Evolutionary conservation across 352 stramenopile genomes (phyloP).

Genomic region (Globisporangium paroecandrum): DNA sequence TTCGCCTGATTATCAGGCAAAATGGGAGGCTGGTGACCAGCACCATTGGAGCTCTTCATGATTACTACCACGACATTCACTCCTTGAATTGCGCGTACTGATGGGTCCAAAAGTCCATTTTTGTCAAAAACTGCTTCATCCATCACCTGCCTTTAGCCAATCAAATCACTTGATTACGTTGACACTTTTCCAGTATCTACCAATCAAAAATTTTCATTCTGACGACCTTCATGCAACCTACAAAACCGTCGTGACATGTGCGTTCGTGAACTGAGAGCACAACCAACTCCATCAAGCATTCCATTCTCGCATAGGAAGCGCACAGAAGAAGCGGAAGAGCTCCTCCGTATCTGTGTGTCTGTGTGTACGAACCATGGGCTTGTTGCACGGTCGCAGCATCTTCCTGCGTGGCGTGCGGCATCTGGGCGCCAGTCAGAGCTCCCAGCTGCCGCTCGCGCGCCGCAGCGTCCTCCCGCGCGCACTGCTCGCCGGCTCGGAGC

Average conservation of each 20-base stretch:
- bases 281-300: neutral
- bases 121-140: too few relatives aligned
- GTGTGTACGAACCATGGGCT: slow-evolving; percentile 22
- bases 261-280: neutral
- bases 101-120: too few relatives aligned
- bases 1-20: neutral
- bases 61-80: neutral
- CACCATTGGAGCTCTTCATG: neutral
- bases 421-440: slow-evolving; percentile 21
- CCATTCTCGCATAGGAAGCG: neutral
- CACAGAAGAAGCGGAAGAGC: neutral
- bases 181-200: neutral
- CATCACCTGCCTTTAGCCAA: neutral
- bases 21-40: neutral
- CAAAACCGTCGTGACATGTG: neutral
- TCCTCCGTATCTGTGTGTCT: neutral
- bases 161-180: neutral
- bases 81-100: neutral
- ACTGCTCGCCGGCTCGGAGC: slow-evolving; percentile 13
- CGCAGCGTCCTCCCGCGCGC: neutral
- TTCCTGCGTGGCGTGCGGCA: slow-evolving; percentile 35
- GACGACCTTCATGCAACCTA: slow-evolving; percentile 1
- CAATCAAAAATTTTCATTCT: neutral
- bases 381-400: slow-evolving; percentile 40
- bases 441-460: neutral